These are phyloP conservation scores for Thelonectria blattea DNA, from an alignment of 2,329 filamentous ascomycete species.

Conservation along the genomic window DNA sequence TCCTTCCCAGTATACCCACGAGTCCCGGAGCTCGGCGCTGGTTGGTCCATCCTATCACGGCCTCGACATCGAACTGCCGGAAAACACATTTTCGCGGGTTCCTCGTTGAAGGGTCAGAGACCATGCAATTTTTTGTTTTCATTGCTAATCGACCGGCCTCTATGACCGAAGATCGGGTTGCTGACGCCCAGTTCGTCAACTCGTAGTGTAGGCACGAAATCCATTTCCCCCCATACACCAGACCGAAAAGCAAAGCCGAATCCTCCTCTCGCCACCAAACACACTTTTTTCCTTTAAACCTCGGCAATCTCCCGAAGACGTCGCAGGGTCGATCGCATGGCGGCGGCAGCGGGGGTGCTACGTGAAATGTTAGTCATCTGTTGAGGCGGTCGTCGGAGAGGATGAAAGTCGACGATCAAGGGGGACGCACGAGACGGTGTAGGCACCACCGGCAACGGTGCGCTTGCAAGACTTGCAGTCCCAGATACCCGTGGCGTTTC, in stretches of 20 bases:
- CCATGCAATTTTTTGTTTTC: slow-evolving; percentile 48
- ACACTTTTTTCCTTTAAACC: slow-evolving; percentile 66
- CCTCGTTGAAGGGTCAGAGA: slow-evolving; percentile 40
- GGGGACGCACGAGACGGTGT: slow-evolving; percentile 88
- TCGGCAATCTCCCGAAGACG: slow-evolving; percentile 97
- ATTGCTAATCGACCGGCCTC: slow-evolving; percentile 53
- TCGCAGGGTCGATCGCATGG: slow-evolving; percentile 95
- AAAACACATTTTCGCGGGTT: slow-evolving; percentile 6
- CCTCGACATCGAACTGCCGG: not conserved
- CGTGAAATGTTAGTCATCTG: slow-evolving; percentile 39
- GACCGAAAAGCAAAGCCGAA: slow-evolving; percentile 54
- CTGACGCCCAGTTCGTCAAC: slow-evolving; percentile 51
- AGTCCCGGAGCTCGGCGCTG: slow-evolving; percentile 9
- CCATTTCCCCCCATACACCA: slow-evolving; percentile 53
- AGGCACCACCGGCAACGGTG: slow-evolving; percentile 77
- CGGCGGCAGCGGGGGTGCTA: slow-evolving; percentile 90
- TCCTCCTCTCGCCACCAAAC: slow-evolving; percentile 40
- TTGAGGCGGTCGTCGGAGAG: not conserved
- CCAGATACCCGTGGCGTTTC: slow-evolving; percentile 94
- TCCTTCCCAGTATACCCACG: not conserved
- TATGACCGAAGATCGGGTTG: slow-evolving; percentile 48
- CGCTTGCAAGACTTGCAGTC: slow-evolving; percentile 95
- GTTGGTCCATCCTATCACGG: slow-evolving; percentile 21
- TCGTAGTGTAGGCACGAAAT: slow-evolving; percentile 52
- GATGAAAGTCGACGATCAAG: not conserved